Evolutionary conservation across 2,329 filamentous ascomycete species (phyloP), one percentile per base, ranked within the genome.

Genomic region (Chalaropsis thielavioides): DNA sequence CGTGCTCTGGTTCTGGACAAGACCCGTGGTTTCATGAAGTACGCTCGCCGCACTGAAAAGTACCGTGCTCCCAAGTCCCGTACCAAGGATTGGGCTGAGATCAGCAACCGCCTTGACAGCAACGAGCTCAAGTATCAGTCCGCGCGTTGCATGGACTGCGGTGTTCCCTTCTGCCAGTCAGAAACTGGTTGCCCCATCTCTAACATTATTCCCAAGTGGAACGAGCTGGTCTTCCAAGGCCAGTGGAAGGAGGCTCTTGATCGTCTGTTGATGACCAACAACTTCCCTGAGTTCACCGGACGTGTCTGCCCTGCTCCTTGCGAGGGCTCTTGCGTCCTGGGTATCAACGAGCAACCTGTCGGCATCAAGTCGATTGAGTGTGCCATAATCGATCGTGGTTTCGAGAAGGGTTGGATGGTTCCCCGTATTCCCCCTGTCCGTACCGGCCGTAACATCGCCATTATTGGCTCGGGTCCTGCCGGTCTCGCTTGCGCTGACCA

Each of bases 281-380:
- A 96, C 78, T 96, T 97, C 81, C 92, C 92, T 3, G 92, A 97
- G 74, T 96, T 96, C 75, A 97, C 92, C 70, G 92, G 92, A 65
- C 92, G 92, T 79, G 92, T 96, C 67, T 97, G 92, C 76, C 92
- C 92, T 67, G 92, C 92, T 72, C 92, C 92, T 75, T 97, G 92
- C 71, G 92, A 97, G 76, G 92, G 92, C 75, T 91, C 92, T 67
- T 97, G 92, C 72, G 92, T 96, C 67, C 82, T 97, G 58, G 92
- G 92, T 60, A 97, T 97, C 77, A 96, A 95, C 72, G 92, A 96
- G 74, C 92, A 96, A 70, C 92, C 92, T 3, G 92, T 97, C 46
- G 92, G 92, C 69, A 97, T 97, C 81, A 97, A 97, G 80, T 96
- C 90, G 0, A 96, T 97, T 68, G 92, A 97, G 75, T 96, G 92